Percentiles rank a stretch among this genome's conserved stretches.
Conservation (phyloP, 78 protist species). For the Anaeramoeba flamelloides region DNA sequence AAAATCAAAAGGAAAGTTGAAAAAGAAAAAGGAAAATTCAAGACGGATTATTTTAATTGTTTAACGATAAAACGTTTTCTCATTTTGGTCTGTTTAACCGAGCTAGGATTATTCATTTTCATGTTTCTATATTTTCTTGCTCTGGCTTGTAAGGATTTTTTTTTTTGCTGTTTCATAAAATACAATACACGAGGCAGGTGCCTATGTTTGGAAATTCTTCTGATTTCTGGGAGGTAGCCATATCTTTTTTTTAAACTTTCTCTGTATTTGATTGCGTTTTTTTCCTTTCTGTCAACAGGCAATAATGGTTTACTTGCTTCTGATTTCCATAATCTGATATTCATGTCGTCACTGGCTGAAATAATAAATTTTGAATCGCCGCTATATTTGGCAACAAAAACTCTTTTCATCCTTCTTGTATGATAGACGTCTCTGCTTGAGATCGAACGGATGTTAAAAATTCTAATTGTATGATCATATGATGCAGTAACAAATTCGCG, state of each 20-base stretch:
- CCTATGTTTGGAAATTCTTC: not conserved
- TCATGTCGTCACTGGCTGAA: slow-evolving; percentile 42
- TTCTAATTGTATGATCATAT: slow-evolving; percentile 71
- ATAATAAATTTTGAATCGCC: slow-evolving; percentile 57
- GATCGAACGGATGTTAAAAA: slow-evolving; percentile 29
- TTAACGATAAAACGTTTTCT: no score
- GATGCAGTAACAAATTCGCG: slow-evolving; percentile 65
- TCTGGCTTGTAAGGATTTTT: not conserved
- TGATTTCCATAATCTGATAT: slow-evolving; percentile 28
- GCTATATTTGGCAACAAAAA: slow-evolving; percentile 42
- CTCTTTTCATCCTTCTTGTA: slow-evolving; percentile 74
- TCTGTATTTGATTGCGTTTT: not conserved
- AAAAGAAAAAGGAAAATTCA: no score
- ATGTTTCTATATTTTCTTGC: not conserved
- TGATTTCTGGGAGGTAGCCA: slow-evolving; percentile 9
- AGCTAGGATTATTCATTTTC: no score
- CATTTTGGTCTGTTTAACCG: no score
- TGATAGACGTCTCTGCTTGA: slow-evolving; percentile 59
- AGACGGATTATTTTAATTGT: no score
- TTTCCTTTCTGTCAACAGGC: slow-evolving; percentile 15
- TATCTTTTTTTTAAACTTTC: slow-evolving; percentile 14
- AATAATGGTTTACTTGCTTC: slow-evolving; percentile 5
- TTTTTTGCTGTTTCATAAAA: not conserved
- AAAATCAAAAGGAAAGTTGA: no score
- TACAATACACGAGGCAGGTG: not conserved